phyloP scores from a whole-genome alignment of 495 filamentous ascomycete species.

The Aspergillus olivimuriae region DNA sequence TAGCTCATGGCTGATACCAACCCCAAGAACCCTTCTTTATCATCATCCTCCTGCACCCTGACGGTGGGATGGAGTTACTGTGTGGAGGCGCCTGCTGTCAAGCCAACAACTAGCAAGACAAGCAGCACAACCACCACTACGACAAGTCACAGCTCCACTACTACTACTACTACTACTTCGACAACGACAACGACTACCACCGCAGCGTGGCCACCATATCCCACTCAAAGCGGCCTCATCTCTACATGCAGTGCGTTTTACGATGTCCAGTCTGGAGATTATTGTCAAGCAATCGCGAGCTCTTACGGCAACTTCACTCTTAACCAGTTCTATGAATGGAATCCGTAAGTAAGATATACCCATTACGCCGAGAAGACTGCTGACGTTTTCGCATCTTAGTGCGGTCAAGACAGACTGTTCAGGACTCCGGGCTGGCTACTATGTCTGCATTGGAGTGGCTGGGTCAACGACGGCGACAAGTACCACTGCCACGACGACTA shows the following conservation, averaged over 20 bases:
- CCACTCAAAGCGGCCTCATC: constrained; percentile 9
- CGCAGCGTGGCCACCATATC: no score
- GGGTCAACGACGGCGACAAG: not conserved
- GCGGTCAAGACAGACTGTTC: no score
- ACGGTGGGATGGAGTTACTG: constrained; percentile 14
- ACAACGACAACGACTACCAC: not conserved
- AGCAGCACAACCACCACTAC: not conserved
- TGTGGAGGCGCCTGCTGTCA: constrained; percentile 2
- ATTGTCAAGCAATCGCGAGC: constrained; percentile 4
- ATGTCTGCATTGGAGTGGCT: not conserved
- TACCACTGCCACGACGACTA: not conserved
- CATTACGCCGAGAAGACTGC: no score
- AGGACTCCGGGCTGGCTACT: not conserved
- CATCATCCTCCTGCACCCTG: not conserved
- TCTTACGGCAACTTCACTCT: not conserved
- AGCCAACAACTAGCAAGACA: not conserved
- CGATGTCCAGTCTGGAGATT: constrained; percentile 9
- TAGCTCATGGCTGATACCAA: not conserved
- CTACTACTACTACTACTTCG: not conserved
- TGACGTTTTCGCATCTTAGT: no score
- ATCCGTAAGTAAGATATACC: not conserved
- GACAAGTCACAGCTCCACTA: not conserved
- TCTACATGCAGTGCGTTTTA: constrained; percentile 12
- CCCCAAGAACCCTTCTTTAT: constrained; percentile 9
- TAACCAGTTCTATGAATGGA: not conserved